Percentiles rank a stretch among this genome's conserved stretches.
Conservation (phyloP, 2,329 filamentous ascomycete species). For the Alternaria postmessia region DNA sequence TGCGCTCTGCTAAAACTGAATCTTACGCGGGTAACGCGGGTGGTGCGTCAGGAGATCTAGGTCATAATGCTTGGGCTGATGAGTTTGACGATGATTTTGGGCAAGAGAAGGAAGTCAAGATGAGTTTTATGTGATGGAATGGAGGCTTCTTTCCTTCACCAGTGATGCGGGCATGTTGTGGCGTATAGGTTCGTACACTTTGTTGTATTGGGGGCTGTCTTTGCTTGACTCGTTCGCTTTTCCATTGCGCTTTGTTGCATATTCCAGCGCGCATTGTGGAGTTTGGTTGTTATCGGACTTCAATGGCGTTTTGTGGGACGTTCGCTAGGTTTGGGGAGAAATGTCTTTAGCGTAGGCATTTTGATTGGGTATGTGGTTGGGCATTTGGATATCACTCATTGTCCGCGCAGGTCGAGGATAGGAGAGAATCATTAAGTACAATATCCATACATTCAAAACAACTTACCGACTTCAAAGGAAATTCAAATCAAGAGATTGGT, state of each 20-base stretch:
- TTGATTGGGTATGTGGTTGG: neutral
- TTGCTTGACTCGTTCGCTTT: neutral
- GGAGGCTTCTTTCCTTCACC: neutral
- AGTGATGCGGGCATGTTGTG: neutral
- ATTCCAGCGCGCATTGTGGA: conserved; percentile 2
- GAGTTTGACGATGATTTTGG: conserved; percentile 58
- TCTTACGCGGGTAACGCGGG: conserved; percentile 4
- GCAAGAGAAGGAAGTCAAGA: conserved; percentile 57
- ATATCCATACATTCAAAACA: neutral
- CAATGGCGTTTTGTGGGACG: neutral
- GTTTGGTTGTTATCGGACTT: neutral
- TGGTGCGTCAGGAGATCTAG: conserved; percentile 20
- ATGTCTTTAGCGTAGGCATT: conserved; percentile 1
- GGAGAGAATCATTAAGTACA: neutral
- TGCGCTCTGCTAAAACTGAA: conserved; percentile 42
- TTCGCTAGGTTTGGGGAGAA: neutral
- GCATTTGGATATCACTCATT: neutral
- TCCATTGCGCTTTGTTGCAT: neutral
- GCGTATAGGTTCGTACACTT: neutral
- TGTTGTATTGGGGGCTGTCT: neutral
- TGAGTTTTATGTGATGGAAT: conserved; percentile 54
- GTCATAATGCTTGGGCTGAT: conserved; percentile 58
- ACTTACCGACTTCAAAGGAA: neutral
- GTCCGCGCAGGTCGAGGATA: neutral
- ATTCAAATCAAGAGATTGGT: neutral